Conservation (phyloP, 148 eudicot genomes). For the Amaranthus cruentus region DNA sequence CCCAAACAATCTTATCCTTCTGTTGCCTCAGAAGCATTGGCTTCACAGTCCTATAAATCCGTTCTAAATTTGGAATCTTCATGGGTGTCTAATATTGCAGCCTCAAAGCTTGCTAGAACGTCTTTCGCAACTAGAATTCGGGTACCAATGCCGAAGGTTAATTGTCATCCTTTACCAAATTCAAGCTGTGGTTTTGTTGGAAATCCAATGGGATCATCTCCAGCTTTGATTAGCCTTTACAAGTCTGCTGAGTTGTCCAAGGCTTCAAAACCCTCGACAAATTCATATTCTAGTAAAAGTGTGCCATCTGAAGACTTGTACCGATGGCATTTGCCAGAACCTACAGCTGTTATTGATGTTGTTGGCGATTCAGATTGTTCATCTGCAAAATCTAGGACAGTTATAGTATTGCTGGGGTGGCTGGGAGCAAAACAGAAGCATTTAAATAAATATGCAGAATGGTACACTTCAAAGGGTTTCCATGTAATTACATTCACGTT, state of each 20-base stretch:
- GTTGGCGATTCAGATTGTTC: conserved; percentile 55
- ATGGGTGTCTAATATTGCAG: conserved; percentile 64
- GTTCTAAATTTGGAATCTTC: conserved; percentile 37
- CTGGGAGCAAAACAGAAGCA: conserved; percentile 97
- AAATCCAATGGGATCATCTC: conserved; percentile 30
- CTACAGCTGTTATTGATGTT: conserved; percentile 36
- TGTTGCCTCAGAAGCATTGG: conserved; percentile 33
- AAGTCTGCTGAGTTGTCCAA: conserved; percentile 66
- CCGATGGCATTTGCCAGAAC: conserved; percentile 90
- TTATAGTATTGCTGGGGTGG: conserved; percentile 94
- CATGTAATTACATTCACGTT: conserved; percentile 95
- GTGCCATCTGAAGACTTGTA: conserved; percentile 57
- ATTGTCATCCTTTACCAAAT: conserved; percentile 26
- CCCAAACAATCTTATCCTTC: conserved; percentile 35
- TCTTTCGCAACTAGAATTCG: conserved; percentile 48
- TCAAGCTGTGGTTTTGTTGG: conserved; percentile 14
- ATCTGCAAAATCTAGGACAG: conserved; percentile 67
- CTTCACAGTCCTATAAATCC: conserved; percentile 23
- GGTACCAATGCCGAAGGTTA: conserved; percentile 56
- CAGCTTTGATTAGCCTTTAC: conserved; percentile 44
- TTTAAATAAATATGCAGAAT: conserved; percentile 78
- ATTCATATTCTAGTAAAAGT: conserved; percentile 27
- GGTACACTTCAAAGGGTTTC: conserved; percentile 94
- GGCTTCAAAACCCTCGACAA: conserved; percentile 48
- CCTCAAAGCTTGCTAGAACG: conserved; percentile 60